Evolutionary conservation across 179 eudicot genomes (phyloP).

Genomic region (Beta corolliflora): DNA sequence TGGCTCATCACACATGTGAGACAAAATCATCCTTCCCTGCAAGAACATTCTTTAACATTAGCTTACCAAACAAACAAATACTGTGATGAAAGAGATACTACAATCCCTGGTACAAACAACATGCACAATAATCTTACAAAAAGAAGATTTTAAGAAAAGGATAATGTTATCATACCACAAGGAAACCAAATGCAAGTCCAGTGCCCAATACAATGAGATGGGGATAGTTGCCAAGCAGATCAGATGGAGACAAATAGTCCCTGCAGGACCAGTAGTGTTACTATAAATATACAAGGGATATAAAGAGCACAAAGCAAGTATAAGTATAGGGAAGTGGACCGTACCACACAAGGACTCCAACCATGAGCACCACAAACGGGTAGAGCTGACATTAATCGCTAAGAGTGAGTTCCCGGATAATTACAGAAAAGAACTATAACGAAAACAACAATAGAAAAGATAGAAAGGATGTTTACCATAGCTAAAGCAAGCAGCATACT

Average conservation of each 20-base stretch:
- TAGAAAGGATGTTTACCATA: conserved; percentile 55
- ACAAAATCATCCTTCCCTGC: conserved; percentile 97
- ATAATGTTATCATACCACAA: conserved; percentile 63
- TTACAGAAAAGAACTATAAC: neutral
- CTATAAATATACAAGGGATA: conserved; percentile 7
- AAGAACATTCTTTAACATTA: conserved; percentile 31
- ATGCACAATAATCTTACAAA: neutral
- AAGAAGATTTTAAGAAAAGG: neutral
- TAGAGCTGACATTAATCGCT: conserved; percentile 59
- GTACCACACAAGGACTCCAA: conserved; percentile 82
- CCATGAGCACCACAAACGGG: conserved; percentile 81
- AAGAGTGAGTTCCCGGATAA: conserved; percentile 19
- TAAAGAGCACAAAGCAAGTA: conserved; percentile 16
- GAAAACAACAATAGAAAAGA: neutral
- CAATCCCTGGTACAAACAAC: no score
- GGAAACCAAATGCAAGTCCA: conserved; percentile 97
- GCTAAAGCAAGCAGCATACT: conserved; percentile 85
- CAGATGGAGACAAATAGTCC: conserved; percentile 84
- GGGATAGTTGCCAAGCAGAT: conserved; percentile 72
- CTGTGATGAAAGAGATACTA: neutral
- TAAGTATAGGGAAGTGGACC: conserved; percentile 9
- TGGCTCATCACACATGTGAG: conserved; percentile 98
- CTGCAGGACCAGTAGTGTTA: conserved; percentile 44
- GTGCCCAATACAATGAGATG: conserved; percentile 80
- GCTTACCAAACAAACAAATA: neutral